A percentile compares a stretch with the other conserved stretches of the same genome.
Conservation (phyloP, 371 early-diverging fungal species). For the Mortierella sp. region DNA sequence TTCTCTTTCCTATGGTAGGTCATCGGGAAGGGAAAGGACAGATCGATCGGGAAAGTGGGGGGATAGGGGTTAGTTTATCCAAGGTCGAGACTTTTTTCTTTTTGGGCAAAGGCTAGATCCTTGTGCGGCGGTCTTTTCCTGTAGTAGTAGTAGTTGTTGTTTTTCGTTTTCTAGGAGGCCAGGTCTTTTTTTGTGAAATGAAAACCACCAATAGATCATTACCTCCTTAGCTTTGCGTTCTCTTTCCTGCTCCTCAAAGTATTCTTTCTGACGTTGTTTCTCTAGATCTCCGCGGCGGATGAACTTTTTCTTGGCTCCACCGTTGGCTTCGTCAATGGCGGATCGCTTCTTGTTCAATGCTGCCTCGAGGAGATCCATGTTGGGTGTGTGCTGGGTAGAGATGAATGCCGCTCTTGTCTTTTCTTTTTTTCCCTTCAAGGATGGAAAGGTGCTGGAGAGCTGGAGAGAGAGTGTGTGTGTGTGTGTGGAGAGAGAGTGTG, state of each 20-base stretch:
- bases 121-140: no score
- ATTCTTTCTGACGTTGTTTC: slow-evolving; percentile 72
- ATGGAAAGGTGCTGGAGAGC: background rate
- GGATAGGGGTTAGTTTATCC: no score
- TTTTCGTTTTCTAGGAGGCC: no score
- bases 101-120: no score
- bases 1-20: slow-evolving; percentile 23
- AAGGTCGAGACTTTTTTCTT: no score
- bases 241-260: slow-evolving; percentile 65
- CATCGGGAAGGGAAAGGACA: background rate
- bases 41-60: background rate
- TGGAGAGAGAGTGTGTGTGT: background rate
- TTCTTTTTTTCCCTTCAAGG: background rate
- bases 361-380: slow-evolving; percentile 49
- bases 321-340: slow-evolving; percentile 33
- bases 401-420: background rate
- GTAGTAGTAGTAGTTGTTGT: no score
- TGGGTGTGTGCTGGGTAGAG: background rate
- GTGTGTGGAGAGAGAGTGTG: background rate
- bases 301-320: slow-evolving; percentile 70
- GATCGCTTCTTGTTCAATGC: slow-evolving; percentile 42
- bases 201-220: slow-evolving; percentile 33
- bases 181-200: no score
- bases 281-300: slow-evolving; percentile 83
- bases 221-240: slow-evolving; percentile 64